Conservation (phyloP, 345 rosid genomes). For the Brassica carinata region DNA sequence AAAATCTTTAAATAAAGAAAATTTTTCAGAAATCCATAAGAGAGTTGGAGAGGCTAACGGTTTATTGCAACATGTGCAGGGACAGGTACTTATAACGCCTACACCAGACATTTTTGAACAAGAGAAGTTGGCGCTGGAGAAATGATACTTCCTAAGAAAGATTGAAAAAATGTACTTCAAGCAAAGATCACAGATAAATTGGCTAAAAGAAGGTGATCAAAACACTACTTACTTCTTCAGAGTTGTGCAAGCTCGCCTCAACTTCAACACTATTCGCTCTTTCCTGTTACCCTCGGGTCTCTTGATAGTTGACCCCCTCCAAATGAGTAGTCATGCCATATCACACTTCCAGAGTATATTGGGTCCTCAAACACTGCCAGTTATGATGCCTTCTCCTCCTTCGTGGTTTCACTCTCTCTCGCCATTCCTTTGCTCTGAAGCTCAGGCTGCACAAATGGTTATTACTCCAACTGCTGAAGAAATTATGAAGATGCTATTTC, state of each 20-base stretch:
- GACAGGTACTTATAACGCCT: background rate
- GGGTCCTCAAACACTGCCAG: no score
- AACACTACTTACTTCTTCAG: background rate
- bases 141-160: background rate
- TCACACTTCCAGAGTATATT: background rate
- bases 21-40: background rate
- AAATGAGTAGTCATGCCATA: background rate
- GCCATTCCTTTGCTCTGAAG: no score
- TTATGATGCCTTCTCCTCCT: no score
- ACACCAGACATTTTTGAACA: background rate
- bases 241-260: background rate
- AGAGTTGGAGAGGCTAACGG: background rate
- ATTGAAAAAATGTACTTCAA: background rate
- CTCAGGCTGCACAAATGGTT: no score
- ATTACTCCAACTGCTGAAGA: no score
- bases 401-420: no score
- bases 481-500: no score
- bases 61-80: background rate
- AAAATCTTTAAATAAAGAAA: background rate
- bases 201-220: background rate
- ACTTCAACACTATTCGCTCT: background rate
- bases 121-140: background rate
- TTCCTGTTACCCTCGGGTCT: background rate
- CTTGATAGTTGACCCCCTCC: background rate
- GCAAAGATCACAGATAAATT: background rate